Conservation (phyloP, 805 yeast species). For the Saccharomyces eubayanus region DNA sequence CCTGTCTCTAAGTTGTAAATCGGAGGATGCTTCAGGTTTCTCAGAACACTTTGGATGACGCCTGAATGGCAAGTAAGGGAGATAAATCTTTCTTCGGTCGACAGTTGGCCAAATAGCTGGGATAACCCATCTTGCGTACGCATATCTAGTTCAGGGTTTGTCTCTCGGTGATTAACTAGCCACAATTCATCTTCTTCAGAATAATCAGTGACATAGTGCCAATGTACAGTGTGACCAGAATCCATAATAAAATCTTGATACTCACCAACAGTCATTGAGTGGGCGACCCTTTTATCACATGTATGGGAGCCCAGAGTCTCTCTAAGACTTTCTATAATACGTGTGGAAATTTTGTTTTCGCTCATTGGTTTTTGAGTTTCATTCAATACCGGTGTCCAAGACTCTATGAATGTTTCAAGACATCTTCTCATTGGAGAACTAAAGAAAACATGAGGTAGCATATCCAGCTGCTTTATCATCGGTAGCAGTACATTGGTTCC, state of each 20-base stretch:
- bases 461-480: slow-evolving; percentile 35
- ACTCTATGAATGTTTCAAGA: slow-evolving; percentile 44
- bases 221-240: slow-evolving; percentile 32
- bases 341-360: slow-evolving; percentile 1
- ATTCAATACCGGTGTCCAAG: slow-evolving; percentile 47
- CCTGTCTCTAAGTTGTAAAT: slow-evolving; percentile 51
- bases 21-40: slow-evolving; percentile 47
- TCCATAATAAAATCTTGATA: slow-evolving; percentile 12
- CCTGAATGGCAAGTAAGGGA: slow-evolving; percentile 57
- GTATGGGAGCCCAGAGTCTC: slow-evolving; percentile 54
- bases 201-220: slow-evolving; percentile 38
- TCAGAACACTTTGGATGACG: slow-evolving; percentile 43
- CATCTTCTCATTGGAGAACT: slow-evolving; percentile 61
- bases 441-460: slow-evolving; percentile 49
- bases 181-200: slow-evolving; percentile 45
- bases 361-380: slow-evolving; percentile 18
- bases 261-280: slow-evolving; percentile 12
- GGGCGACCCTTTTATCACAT: slow-evolving; percentile 46
- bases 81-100: slow-evolving; percentile 26
- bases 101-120: slow-evolving; percentile 34
- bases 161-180: slow-evolving; percentile 40
- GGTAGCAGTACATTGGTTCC: slow-evolving; percentile 18
- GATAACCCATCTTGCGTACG: slow-evolving; percentile 35
- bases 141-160: slow-evolving; percentile 40
- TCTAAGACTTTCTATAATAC: slow-evolving; percentile 39